phyloP scores from a whole-genome alignment of 2,329 filamentous ascomycete genomes.

The Pseudogymnoascus sp. region DNA sequence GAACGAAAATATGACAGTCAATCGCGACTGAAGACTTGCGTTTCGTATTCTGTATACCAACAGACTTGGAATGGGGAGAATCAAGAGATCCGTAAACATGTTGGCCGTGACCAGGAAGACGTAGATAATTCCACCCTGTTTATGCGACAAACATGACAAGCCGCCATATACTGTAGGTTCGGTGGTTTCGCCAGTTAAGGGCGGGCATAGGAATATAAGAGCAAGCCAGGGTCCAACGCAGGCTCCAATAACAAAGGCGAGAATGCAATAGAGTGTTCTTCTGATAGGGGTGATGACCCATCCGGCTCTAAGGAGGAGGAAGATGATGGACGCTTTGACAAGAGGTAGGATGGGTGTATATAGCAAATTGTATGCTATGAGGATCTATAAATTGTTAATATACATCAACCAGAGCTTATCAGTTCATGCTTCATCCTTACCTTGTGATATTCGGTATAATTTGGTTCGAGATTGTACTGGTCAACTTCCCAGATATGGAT shows the following conservation, averaged over 20 bases:
- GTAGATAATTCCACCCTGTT: not conserved
- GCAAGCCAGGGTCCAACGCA: slow-evolving; percentile 2
- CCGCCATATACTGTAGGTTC: not conserved
- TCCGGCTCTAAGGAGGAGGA: not conserved
- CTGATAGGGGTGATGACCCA: not conserved
- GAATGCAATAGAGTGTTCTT: slow-evolving; percentile 1
- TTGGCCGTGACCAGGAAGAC: slow-evolving; percentile 7
- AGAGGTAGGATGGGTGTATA: slow-evolving; percentile 3
- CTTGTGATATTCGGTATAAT: not conserved
- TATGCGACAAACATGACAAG: not conserved
- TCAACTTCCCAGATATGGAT: slow-evolving; percentile 4
- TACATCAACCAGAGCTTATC: not conserved
- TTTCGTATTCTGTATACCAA: slow-evolving; percentile 8
- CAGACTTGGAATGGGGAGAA: slow-evolving; percentile 1
- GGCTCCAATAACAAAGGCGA: slow-evolving; percentile 1
- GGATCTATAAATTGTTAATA: not conserved
- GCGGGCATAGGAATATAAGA: not conserved
- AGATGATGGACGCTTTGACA: not conserved
- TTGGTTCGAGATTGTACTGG: slow-evolving; percentile 2
- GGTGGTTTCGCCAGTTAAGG: not conserved
- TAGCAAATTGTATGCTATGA: slow-evolving; percentile 4
- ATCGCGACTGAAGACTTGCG: slow-evolving; percentile 5
- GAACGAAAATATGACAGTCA: slow-evolving; percentile 3
- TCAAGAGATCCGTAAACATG: slow-evolving; percentile 8
- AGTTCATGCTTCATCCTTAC: not conserved